These are phyloP conservation scores for Coniochaeta sp. DNA, from an alignment of 2,329 filamentous ascomycete genomes.

Conservation along the genomic window DNA sequence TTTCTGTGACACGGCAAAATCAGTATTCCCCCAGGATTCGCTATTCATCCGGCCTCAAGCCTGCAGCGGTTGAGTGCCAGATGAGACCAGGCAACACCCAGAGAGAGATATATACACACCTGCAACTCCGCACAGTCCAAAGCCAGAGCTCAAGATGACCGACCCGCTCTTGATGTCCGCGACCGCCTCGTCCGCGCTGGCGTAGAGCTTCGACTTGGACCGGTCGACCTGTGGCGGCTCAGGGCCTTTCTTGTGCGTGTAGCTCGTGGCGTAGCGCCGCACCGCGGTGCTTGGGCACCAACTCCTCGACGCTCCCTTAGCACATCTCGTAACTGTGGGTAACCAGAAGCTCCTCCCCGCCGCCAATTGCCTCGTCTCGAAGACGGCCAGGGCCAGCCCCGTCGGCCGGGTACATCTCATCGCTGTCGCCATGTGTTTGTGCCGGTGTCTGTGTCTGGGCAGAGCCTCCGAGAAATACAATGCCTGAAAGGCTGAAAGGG, in stretches of 20 bases:
- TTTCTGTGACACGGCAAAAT: slow-evolving; percentile 41
- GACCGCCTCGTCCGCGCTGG: slow-evolving; percentile 59
- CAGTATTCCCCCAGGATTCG: no score
- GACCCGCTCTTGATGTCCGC: slow-evolving; percentile 64
- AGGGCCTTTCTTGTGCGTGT: neutral
- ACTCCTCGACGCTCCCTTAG: neutral
- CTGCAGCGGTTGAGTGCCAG: neutral
- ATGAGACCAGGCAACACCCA: no score
- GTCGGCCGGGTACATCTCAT: neutral
- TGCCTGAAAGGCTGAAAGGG: neutral
- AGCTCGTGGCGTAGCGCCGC: neutral
- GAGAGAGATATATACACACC: no score
- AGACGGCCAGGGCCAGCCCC: neutral
- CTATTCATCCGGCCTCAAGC: no score
- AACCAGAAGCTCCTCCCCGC: neutral
- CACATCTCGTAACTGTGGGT: neutral
- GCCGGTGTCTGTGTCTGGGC: neutral
- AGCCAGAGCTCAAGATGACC: slow-evolving; percentile 68
- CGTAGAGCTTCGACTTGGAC: slow-evolving; percentile 38
- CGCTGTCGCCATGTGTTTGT: neutral
- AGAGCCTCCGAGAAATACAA: neutral
- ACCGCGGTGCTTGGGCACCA: neutral
- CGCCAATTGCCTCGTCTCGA: neutral
- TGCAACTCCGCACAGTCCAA: slow-evolving; percentile 74
- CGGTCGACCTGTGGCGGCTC: slow-evolving; percentile 12